phyloP scores from a whole-genome alignment of 768 basidiomycete species.

The Trametes elegans region DNA sequence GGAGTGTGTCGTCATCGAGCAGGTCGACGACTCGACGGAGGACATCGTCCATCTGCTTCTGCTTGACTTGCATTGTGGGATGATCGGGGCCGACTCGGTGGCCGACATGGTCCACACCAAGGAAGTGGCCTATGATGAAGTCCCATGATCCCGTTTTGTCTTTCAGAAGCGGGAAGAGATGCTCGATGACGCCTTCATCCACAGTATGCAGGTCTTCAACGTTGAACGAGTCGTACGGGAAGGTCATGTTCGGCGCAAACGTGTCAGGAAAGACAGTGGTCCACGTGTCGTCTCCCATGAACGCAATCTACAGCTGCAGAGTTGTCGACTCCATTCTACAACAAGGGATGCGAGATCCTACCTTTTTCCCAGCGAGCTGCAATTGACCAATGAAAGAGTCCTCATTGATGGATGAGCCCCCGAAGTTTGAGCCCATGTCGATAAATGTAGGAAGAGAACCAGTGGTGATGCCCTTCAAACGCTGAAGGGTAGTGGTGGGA shows the following conservation, averaged over 20 bases:
- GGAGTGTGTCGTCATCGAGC: conserved; percentile 83
- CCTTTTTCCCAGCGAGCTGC: conserved; percentile 54
- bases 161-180: conserved; percentile 79
- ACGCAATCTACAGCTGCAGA: conserved; percentile 56
- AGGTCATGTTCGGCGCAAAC: conserved; percentile 70
- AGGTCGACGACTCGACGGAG: conserved; percentile 66
- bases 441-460: conserved; percentile 95
- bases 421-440: conserved; percentile 92
- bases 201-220: conserved; percentile 98
- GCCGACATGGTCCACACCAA: conserved; percentile 96
- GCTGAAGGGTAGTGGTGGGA: conserved; percentile 91
- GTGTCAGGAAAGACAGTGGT: conserved; percentile 78
- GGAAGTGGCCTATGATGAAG: conserved; percentile 86
- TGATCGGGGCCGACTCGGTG: conserved; percentile 92
- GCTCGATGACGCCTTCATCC: conserved; percentile 82
- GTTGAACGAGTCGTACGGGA: conserved; percentile 95
- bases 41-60: conserved; percentile 85
- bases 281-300: conserved; percentile 99
- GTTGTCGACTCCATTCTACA: conserved; percentile 13
- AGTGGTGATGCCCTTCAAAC: conserved; percentile 93
- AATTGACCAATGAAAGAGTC: conserved; percentile 86
- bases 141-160: conserved; percentile 61
- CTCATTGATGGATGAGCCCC: conserved; percentile 80
- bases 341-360: conserved; percentile 32
- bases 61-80: conserved; percentile 79